Percentiles rank a stretch among this genome's conserved stretches.
Conservation (phyloP, 1,284 basidiomycete species). For the Cutaneotrichosporon mucoides region DNA sequence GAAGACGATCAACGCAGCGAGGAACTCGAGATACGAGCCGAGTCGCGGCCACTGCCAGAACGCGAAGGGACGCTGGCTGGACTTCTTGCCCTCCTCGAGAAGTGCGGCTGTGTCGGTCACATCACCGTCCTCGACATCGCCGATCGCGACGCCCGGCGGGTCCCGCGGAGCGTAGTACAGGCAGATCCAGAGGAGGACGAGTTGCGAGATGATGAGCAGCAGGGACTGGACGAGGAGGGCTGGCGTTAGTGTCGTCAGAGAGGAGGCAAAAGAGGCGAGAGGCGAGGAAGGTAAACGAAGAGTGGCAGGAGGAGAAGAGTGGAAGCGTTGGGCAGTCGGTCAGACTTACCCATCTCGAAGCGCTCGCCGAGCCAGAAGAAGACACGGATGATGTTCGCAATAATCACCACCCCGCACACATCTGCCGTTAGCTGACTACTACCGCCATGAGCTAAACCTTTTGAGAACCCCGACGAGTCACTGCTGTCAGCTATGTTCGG, state of each 20-base stretch:
- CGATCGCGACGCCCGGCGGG: not conserved
- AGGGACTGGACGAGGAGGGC: constrained; percentile 51
- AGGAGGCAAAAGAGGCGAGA: not conserved
- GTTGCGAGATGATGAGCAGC: constrained; percentile 52
- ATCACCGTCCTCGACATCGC: constrained; percentile 2
- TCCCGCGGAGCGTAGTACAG: constrained; percentile 47
- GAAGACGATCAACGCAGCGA: constrained; percentile 48
- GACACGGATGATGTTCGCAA: constrained; percentile 50
- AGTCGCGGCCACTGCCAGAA: constrained; percentile 52
- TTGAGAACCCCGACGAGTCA: constrained; percentile 48
- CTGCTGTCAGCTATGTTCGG: constrained; percentile 27
- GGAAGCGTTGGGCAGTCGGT: too few relatives aligned
- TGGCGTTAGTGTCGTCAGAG: too few relatives aligned
- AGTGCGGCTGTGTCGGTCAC: not conserved
- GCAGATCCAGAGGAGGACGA: constrained; percentile 53
- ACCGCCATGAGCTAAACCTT: constrained; percentile 22
- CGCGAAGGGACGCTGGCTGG: constrained; percentile 34
- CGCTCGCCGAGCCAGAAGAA: constrained; percentile 54
- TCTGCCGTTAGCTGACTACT: constrained; percentile 22
- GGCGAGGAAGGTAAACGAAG: too few relatives aligned
- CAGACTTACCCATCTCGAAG: constrained; percentile 49
- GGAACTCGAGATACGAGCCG: constrained; percentile 53
- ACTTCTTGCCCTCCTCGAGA: not conserved
- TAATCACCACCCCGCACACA: constrained; percentile 44
- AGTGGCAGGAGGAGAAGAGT: too few relatives aligned